Evolutionary conservation across 78 protist genomes (phyloP), one percentile per base, ranked within the genome.

Genomic region (Dictyostelium brefeldianum): DNA sequence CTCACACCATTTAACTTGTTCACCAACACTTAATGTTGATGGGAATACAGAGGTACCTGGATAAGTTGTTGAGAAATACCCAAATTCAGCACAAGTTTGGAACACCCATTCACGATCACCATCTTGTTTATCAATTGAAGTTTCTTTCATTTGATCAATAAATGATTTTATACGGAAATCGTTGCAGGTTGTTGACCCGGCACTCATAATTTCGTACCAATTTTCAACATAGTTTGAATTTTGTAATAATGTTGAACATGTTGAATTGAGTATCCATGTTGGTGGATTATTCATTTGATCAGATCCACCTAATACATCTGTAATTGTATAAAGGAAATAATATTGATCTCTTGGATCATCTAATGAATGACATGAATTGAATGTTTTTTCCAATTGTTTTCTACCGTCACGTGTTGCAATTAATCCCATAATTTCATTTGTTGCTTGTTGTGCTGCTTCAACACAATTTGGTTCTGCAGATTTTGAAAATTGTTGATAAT

Each of bases 71-170:
- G 78, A 65, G 51, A 92, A 94, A 47, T 94, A 95, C 31, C 82
- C 95, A 54, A 91, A 81, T 80, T 90, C 90, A 4, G 27, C 62
- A 71, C 97, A 95, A 15, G 81, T 95, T 31, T 95, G 91, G 67
- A 15, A 95, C 8, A 51, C 56, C 97, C 97, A 95, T 10, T 31
- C 36, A 51, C 91, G 53, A 17, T 12, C 9, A 25, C 56, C 81
- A 73, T 75, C 70, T 71, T 83, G 70, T n/a, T 69, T 18, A 73
- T 29, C 12, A 56, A 53, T 53, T 15, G 36, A 20, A 41, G 5
- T 56, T 20, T 82, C 43, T 65, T 67, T 46, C 29, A 50, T 50
- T 48, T 46, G 67, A 41, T 83, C 46, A 17, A 83, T 71, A 46
- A 83, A 83, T 4, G 81, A 31, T 48, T 31, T 29, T n/a, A 73